phyloP scores from a whole-genome alignment of 1,139 yeast genomes.

The Blastobotrys serpentis region DNA sequence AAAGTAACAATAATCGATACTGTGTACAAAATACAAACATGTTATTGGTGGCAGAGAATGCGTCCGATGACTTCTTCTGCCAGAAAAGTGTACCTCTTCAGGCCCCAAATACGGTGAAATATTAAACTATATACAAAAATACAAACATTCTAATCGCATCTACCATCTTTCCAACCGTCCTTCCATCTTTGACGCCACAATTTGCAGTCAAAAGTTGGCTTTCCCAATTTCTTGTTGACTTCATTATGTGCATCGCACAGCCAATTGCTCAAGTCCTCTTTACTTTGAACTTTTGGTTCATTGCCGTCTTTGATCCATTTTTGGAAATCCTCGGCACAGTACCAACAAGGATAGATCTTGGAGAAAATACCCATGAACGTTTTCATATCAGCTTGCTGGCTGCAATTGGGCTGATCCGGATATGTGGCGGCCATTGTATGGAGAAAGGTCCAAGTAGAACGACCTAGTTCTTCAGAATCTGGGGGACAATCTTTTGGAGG shows the following conservation, averaged over 20 bases:
- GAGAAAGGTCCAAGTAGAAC: conserved; percentile 87
- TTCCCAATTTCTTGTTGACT: conserved; percentile 81
- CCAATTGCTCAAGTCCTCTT: conserved; percentile 87
- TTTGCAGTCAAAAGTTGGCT: conserved; percentile 79
- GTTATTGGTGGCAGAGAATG: no score
- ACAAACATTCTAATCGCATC: conserved; percentile 26
- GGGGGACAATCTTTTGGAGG: conserved; percentile 65
- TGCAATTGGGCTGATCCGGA: conserved; percentile 63
- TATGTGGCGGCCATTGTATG: conserved; percentile 90
- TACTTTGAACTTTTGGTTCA: conserved; percentile 65
- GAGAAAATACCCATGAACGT: conserved; percentile 71
- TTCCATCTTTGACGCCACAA: conserved; percentile 94
- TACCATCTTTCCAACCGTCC: conserved; percentile 40
- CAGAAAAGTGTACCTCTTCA: no score
- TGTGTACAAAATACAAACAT: no score
- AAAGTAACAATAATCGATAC: no score
- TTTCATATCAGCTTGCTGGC: conserved; percentile 68
- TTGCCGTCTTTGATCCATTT: conserved; percentile 53
- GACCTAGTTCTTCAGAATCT: conserved; percentile 77
- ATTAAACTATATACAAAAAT: conserved; percentile 4
- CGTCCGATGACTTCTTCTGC: no score
- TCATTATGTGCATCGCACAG: conserved; percentile 92
- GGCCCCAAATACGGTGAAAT: no score
- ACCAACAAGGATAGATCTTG: conserved; percentile 89
- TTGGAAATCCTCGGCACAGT: conserved; percentile 84